Evolutionary conservation across 2,329 filamentous ascomycete species (phyloP).

Genomic region (Aspergillus sp.): DNA sequence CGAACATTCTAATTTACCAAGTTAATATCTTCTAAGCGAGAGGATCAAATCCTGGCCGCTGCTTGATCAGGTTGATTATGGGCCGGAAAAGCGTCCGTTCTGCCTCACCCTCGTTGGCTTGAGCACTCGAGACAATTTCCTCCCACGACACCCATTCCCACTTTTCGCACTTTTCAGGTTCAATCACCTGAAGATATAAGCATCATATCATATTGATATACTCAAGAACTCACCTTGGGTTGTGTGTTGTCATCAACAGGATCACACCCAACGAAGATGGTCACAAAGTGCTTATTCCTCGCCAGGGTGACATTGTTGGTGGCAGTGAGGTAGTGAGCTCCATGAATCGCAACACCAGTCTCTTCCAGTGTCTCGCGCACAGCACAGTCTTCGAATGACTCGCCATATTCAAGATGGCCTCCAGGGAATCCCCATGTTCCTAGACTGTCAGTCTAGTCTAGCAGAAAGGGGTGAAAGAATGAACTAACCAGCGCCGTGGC

Average conservation of each 20-base stretch:
- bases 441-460: slow-evolving; percentile 15
- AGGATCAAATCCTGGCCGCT: too few species aligned
- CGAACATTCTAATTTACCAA: too few species aligned
- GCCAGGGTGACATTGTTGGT: slow-evolving; percentile 63
- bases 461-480: not conserved
- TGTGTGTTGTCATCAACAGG: slow-evolving; percentile 45
- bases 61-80: too few species aligned
- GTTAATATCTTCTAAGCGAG: too few species aligned
- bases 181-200: slow-evolving; percentile 21
- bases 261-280: slow-evolving; percentile 60
- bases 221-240: slow-evolving; percentile 48
- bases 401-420: slow-evolving; percentile 68
- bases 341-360: slow-evolving; percentile 56
- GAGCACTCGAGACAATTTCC: slow-evolving; percentile 24
- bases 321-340: slow-evolving; percentile 51
- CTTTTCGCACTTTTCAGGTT: slow-evolving; percentile 51
- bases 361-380: slow-evolving; percentile 66
- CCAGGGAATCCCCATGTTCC: slow-evolving; percentile 66
- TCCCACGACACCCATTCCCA: slow-evolving; percentile 54
- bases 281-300: slow-evolving; percentile 68
- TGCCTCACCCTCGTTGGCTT: too few species aligned
- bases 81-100: too few species aligned
- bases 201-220: not conserved
- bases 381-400: slow-evolving; percentile 59
- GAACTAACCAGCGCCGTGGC: slow-evolving; percentile 40